A percentile compares a stretch with the other conserved stretches of the same genome.
Conservation (phyloP, 2,329 filamentous ascomycete species). For the Aspergillus jensenii region DNA sequence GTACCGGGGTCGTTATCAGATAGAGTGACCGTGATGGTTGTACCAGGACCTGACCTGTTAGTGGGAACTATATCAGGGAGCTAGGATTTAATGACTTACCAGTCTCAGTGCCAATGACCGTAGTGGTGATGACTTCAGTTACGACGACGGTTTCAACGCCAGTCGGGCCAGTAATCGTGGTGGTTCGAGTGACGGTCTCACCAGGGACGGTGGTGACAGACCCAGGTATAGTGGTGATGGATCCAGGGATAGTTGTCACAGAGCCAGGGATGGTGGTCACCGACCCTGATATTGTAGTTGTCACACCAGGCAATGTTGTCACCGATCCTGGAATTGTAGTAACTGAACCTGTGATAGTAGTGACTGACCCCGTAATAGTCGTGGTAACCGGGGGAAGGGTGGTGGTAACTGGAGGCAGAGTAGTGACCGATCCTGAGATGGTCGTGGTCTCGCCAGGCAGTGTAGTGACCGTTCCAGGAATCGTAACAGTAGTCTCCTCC, state of each 20-base stretch:
- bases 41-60: neutral
- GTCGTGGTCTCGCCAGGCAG: neutral
- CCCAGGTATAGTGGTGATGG: neutral
- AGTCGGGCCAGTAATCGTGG: conserved; percentile 17
- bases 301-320: neutral
- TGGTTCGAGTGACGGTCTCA: conserved; percentile 5
- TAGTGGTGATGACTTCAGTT: conserved; percentile 18
- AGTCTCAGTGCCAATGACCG: conserved; percentile 6
- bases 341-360: neutral
- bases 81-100: neutral
- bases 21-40: conserved; percentile 4
- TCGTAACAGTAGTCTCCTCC: neutral
- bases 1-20: neutral
- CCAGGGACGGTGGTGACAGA: neutral
- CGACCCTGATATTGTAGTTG: neutral
- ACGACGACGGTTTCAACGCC: conserved; percentile 3
- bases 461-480: neutral
- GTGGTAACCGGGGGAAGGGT: neutral
- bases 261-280: neutral
- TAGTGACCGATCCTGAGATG: neutral
- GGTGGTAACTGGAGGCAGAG: neutral
- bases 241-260: neutral
- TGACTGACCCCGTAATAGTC: neutral
- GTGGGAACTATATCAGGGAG: neutral
- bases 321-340: neutral